Evolutionary conservation across 495 filamentous ascomycete genomes (phyloP), one percentile per base, ranked within the genome.

Genomic region (Neurospora pannonica): DNA sequence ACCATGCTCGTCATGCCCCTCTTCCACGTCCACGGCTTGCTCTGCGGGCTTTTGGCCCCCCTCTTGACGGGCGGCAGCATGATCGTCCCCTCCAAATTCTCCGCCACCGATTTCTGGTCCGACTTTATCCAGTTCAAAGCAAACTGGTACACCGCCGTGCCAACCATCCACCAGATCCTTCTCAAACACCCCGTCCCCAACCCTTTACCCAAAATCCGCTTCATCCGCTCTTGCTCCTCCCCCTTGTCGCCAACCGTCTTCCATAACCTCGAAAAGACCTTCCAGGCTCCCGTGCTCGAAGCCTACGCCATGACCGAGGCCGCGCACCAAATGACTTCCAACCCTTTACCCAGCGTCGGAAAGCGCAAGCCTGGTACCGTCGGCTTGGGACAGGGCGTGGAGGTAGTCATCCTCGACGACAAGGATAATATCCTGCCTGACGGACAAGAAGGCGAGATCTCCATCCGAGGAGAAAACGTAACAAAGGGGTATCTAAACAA

Each of bases 251-350:
- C 93, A 0, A 91, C 91, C 70, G 89, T 87, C 70, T 94, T 95
- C 83, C 85, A 93, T 74, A 88, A 90, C 62, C 87, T 95, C 4
- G 93, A 95, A 76, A 82, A 87, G 71, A 84, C 89, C 7, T 91
- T 93, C 82, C 84, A 88, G 38, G 92, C 93, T 1, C 93, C 93
- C 4, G 93, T 97, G 4, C 86, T 97, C 11, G 93, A 97, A 81
- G 93, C 93, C 15, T 97, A 97, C 81, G 93, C 93, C 73, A 97
- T 97, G 93, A 97, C 93, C 37, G 93, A 97, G 83, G 93, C 92
- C 31, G 91, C 93, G 11, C 93, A 95, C 81, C 93, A 95, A 79
- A 95, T 97, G 91, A 93, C 93, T 13, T 93, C 90, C 71, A 96
- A 95, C 84, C 93, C 93, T 28, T 87, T 95, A 0, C 92, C 93